Conservation (phyloP, 805 yeast species). For the Tetrapisispora pingtungensis region DNA sequence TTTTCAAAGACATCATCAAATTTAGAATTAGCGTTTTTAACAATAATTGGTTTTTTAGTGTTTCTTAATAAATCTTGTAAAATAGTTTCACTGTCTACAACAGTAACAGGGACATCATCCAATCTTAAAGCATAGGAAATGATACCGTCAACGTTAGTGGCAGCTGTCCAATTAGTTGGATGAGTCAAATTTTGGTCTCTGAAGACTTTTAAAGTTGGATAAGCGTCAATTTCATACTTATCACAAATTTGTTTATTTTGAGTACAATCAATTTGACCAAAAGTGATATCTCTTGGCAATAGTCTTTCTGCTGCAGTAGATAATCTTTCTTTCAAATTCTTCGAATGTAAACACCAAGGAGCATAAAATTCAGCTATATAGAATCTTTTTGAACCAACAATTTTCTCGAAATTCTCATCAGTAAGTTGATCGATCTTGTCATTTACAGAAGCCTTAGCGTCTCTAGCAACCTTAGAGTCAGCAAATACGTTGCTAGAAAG, state of each 20-base stretch:
- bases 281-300: constrained; percentile 38
- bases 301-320: constrained; percentile 70
- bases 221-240: constrained; percentile 37
- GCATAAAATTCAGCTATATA: constrained; percentile 82
- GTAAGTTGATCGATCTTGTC: constrained; percentile 81
- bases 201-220: constrained; percentile 71
- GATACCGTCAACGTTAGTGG: constrained; percentile 13
- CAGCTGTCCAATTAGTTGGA: neutral
- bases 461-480: neutral
- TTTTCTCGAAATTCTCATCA: constrained; percentile 33
- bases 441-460: constrained; percentile 33
- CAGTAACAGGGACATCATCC: constrained; percentile 24
- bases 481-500: neutral
- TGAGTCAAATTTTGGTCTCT: constrained; percentile 35
- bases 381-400: constrained; percentile 55
- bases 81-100: constrained; percentile 24
- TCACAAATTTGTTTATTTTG: constrained; percentile 25
- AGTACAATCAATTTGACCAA: constrained; percentile 60
- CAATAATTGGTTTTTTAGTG: constrained; percentile 33
- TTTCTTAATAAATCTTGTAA: constrained; percentile 17
- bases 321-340: constrained; percentile 69
- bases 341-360: constrained; percentile 97
- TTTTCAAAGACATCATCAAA: constrained; percentile 47
- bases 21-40: constrained; percentile 32
- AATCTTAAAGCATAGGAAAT: constrained; percentile 42